Base-by-base conservation (phyloP, 1,139 yeast species). In the Blastobotrys proliferans region DNA sequence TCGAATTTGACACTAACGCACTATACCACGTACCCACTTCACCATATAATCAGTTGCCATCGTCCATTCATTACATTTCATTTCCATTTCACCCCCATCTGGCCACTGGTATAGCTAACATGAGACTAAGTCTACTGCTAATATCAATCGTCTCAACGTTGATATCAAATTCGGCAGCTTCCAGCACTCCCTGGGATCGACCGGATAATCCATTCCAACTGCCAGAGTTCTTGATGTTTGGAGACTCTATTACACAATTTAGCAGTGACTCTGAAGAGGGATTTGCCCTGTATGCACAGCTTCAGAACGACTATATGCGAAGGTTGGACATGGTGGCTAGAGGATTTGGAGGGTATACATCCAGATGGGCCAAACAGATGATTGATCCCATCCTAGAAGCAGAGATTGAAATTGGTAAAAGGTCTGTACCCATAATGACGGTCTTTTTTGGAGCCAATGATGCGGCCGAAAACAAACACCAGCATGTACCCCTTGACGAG, bases 181-280 rank as follows among this genome's bases (percentile, higher is more conserved):
- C 10, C 26, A 24, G 26, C 26, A 24, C 9, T 11, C 26, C 26
- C 9, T 24, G 26, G 26, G 26, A 24, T 24, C 10, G 26, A 24
- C 26, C 11, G 10, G 26, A 24, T 11, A 24, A 29, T 16, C 13
- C 20, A 29, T 14, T 20, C 17, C 6, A 14, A 16, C 19, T n/a
- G 4, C 19, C 9, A 29, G 77, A 77, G 52, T 63, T 80, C 41
- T 55, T 81, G 3, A 63, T 80, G 44, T 76, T 81, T 55, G 87
- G 87, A 3, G 87, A 81, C 59, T 80, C 86, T 2, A 73, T 80
- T 46, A 79, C 83, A 5, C 73, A 79, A 55, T 67, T 57, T 46
- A 53, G 73, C 33, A 68, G 55, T 51, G 58, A 62, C 39, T 69
- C 50, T 28, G 50, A 46, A 5, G 21, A 36, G 19, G 74, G 73